Conservation (phyloP, 2,329 filamentous ascomycete species). For the Diaporthe batatas region DNA sequence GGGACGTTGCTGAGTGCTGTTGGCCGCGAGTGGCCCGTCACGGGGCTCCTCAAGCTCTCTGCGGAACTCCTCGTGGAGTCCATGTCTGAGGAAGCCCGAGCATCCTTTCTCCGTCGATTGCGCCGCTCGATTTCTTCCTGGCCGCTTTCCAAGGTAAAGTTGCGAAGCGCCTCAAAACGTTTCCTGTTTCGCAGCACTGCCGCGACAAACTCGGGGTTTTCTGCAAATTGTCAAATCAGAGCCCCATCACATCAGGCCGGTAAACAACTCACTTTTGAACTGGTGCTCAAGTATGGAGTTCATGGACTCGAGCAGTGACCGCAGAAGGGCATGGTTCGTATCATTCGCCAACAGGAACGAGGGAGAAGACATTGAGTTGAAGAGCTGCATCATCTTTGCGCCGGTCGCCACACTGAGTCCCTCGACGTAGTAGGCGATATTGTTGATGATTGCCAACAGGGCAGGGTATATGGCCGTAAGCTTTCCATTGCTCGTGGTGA, state of each 20-base stretch:
- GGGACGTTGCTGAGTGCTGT: slow-evolving; percentile 76
- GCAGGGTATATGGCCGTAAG: slow-evolving; percentile 93
- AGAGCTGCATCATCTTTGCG: slow-evolving; percentile 87
- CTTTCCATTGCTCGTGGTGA: slow-evolving; percentile 90
- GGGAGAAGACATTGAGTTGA: slow-evolving; percentile 92
- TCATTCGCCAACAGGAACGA: slow-evolving; percentile 94
- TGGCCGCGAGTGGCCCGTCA: slow-evolving; percentile 64
- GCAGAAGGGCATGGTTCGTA: slow-evolving; percentile 84
- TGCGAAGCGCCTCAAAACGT: slow-evolving; percentile 85
- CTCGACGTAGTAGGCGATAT: slow-evolving; percentile 87
- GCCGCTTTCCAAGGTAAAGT: slow-evolving; percentile 91
- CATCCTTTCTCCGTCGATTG: slow-evolving; percentile 77
- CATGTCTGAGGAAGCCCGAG: slow-evolving; percentile 61
- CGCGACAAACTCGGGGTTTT: slow-evolving; percentile 86
- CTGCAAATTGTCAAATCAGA: slow-evolving; percentile 55
- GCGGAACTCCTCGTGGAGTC: slow-evolving; percentile 71
- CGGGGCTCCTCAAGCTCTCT: slow-evolving; percentile 77
- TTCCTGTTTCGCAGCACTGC: slow-evolving; percentile 83
- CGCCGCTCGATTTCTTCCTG: slow-evolving; percentile 91
- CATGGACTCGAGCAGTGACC: slow-evolving; percentile 87
- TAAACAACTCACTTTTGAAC: slow-evolving; percentile 74
- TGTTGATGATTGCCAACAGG: slow-evolving; percentile 91
- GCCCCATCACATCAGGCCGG: neutral
- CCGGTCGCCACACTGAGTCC: slow-evolving; percentile 81
- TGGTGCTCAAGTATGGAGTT: slow-evolving; percentile 93